These are phyloP conservation scores for Fusarium tupiense DNA, from an alignment of 2,329 filamentous ascomycete species.

Conservation along the genomic window DNA sequence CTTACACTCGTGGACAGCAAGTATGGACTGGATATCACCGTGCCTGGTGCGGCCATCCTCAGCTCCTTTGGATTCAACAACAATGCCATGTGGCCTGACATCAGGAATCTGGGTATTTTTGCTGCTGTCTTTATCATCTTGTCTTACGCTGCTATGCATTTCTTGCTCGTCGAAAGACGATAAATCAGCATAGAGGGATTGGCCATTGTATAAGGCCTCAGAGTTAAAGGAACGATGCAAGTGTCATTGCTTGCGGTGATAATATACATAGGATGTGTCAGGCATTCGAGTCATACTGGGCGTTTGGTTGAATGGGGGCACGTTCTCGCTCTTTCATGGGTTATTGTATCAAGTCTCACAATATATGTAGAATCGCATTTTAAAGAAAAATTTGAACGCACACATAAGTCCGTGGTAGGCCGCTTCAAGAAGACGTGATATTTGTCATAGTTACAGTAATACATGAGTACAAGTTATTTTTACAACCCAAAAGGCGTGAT, in stretches of 20 bases:
- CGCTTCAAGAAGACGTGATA: constrained; percentile 19
- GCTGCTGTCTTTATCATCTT: constrained; percentile 84
- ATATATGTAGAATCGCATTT: not conserved
- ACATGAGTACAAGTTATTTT: constrained; percentile 41
- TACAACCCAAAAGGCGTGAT: constrained; percentile 33
- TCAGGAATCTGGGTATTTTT: constrained; percentile 83
- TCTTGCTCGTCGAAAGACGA: constrained; percentile 86
- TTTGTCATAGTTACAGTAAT: constrained; percentile 35
- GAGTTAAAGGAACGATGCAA: constrained; percentile 1
- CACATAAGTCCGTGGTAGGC: not conserved
- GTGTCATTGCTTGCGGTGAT: not conserved
- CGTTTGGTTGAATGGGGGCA: constrained; percentile 25
- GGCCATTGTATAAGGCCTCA: not conserved
- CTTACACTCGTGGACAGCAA: constrained; percentile 92
- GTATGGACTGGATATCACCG: constrained; percentile 95
- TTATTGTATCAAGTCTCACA: constrained; percentile 6
- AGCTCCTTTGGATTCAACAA: constrained; percentile 96
- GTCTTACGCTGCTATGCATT: constrained; percentile 92
- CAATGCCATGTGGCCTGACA: constrained; percentile 84
- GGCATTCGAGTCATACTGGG: constrained; percentile 13
- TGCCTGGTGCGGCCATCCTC: constrained; percentile 92
- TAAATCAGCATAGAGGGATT: constrained; percentile 45
- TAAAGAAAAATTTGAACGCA: not conserved
- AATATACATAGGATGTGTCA: not conserved
- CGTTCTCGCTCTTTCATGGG: not conserved